phyloP scores from a whole-genome alignment of 2,329 filamentous ascomycete species.

The Penicillium sp. region DNA sequence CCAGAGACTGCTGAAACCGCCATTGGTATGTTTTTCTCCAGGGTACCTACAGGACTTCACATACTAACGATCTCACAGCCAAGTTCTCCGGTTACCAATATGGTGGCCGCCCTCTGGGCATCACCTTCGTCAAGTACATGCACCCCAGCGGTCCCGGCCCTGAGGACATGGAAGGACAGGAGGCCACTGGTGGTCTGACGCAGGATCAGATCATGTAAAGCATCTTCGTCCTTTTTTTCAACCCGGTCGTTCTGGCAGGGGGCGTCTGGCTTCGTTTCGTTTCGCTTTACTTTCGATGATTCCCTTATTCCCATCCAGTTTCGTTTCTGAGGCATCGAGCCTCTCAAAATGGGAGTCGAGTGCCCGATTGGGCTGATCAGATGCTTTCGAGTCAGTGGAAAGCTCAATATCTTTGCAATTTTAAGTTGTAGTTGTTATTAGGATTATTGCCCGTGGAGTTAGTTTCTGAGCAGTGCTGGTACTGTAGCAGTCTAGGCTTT shows the following conservation, averaged over 20 bases:
- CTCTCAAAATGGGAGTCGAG: slow-evolving; percentile 9
- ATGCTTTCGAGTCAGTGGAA: slow-evolving; percentile 2
- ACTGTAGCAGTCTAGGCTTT: background rate
- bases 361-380: slow-evolving; percentile 9
- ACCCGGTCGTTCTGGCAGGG: slow-evolving; percentile 8
- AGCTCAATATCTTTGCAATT: background rate
- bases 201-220: slow-evolving; percentile 96
- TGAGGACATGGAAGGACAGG: slow-evolving; percentile 80
- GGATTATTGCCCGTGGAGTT: too few species aligned
- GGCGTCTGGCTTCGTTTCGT: slow-evolving; percentile 5
- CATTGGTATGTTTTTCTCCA: slow-evolving; percentile 56
- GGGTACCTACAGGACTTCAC: slow-evolving; percentile 2
- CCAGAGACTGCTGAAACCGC: slow-evolving; percentile 83
- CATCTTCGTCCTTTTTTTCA: slow-evolving; percentile 4
- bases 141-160: slow-evolving; percentile 58
- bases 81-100: slow-evolving; percentile 99
- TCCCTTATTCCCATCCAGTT: slow-evolving; percentile 23
- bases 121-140: slow-evolving; percentile 91
- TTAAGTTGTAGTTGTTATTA: background rate
- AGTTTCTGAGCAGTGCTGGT: too few species aligned
- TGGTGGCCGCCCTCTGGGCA: slow-evolving; percentile 84
- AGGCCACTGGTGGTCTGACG: slow-evolving; percentile 66
- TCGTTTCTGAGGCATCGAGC: slow-evolving; percentile 1
- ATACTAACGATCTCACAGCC: slow-evolving; percentile 46
- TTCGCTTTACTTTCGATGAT: slow-evolving; percentile 18